A percentile compares a stretch with the other conserved stretches of the same genome.
Conservation (phyloP, 2,329 filamentous ascomycete genomes). For the Fusarium oxysporum region DNA sequence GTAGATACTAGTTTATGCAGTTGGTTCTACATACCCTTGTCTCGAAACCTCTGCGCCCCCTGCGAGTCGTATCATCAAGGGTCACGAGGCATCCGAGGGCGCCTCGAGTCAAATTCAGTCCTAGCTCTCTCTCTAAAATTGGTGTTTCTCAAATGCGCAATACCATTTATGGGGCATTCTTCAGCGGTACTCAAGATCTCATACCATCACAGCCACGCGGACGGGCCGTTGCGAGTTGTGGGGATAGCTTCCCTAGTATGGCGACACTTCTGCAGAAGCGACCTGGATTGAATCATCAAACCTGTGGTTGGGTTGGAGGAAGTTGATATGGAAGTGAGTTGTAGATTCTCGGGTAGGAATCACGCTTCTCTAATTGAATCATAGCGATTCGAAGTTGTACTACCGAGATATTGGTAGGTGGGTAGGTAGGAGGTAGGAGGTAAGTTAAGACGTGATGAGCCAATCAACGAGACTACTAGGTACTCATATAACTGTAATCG, state of each 20-base stretch:
- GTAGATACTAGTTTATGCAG: slow-evolving; percentile 4
- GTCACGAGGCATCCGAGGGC: slow-evolving; percentile 13
- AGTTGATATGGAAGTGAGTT: neutral
- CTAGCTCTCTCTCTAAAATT: neutral
- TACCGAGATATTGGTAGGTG: neutral
- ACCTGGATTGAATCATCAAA: neutral
- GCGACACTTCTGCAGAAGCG: neutral
- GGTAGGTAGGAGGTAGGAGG: too few species aligned
- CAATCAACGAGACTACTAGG: slow-evolving; percentile 3
- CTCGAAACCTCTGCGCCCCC: slow-evolving; percentile 31
- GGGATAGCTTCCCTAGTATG: neutral
- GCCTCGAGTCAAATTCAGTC: neutral
- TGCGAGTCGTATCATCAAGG: slow-evolving; percentile 1
- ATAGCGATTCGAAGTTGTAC: neutral
- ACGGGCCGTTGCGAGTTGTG: slow-evolving; percentile 28
- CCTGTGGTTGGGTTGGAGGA: neutral
- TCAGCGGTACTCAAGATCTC: neutral
- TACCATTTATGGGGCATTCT: neutral
- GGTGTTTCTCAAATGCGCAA: neutral
- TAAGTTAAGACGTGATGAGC: neutral
- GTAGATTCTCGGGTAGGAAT: neutral
- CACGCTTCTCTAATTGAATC: neutral
- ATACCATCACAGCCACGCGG: slow-evolving; percentile 14
- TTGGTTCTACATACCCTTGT: slow-evolving; percentile 24
- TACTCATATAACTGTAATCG: neutral